Percentiles rank a stretch among this genome's conserved stretches.
Evolutionary conservation across 2,329 filamentous ascomycete species (phyloP).

Genomic region (Colletotrichum sp.): DNA sequence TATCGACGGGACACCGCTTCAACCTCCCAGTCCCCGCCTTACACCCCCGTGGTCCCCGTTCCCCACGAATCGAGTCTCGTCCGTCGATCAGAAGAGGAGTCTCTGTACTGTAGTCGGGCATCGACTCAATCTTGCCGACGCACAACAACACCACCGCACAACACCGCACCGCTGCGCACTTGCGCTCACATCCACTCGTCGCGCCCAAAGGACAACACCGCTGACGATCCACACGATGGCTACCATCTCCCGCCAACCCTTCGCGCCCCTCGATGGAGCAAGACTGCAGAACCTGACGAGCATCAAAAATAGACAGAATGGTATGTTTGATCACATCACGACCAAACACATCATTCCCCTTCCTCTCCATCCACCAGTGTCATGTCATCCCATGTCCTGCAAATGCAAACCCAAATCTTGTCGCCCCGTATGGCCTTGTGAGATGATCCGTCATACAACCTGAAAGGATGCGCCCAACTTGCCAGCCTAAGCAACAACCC

Average conservation of each 20-base stretch:
- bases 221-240: slow-evolving; percentile 48
- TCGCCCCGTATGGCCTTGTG: background rate
- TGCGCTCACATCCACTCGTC: background rate
- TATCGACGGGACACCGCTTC: background rate
- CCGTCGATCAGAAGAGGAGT: slow-evolving; percentile 9
- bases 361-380: background rate
- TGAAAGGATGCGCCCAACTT: background rate
- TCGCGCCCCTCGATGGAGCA: slow-evolving; percentile 72
- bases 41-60: background rate
- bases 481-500: background rate
- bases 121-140: background rate
- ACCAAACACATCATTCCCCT: background rate
- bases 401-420: background rate
- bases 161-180: background rate
- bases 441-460: background rate
- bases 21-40: background rate
- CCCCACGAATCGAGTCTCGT: slow-evolving; percentile 9
- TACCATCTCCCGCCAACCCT: slow-evolving; percentile 70
- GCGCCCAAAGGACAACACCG: background rate
- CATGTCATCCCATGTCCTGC: background rate
- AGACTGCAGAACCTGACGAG: slow-evolving; percentile 76
- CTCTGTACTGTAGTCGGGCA: background rate
- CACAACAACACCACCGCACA: background rate
- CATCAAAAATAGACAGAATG: slow-evolving; percentile 79
- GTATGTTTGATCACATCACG: slow-evolving; percentile 46